Conservation (phyloP, 176 grass and related monocot species). For the Eleusine indica region DNA sequence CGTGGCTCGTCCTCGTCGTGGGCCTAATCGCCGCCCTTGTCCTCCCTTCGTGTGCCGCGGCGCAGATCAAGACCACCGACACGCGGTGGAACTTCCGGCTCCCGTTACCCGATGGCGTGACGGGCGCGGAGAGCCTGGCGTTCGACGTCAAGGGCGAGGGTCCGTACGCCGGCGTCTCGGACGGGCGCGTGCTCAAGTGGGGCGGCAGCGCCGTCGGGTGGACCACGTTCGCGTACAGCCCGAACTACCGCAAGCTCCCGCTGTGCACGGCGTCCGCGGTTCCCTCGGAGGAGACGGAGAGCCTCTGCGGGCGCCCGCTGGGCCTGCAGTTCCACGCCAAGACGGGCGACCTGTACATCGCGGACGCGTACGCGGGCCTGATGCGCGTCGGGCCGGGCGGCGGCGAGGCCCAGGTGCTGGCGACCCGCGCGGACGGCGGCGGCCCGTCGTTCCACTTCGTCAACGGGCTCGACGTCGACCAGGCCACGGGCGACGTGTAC, state of each 20-base stretch:
- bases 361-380: conserved; percentile 58
- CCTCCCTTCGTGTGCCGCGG: not conserved
- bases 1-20: conserved; percentile 2
- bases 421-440: conserved; percentile 38
- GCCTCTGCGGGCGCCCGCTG: conserved; percentile 57
- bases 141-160: conserved; percentile 52
- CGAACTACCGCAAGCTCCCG: not conserved
- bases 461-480: conserved; percentile 72
- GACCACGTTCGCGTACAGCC: conserved; percentile 48
- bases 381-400: conserved; percentile 43
- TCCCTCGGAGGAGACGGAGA: conserved; percentile 38
- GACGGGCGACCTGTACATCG: conserved; percentile 61
- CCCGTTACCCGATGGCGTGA: conserved; percentile 17
- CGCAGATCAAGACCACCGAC: conserved; percentile 33
- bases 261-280: conserved; percentile 6
- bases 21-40: not conserved
- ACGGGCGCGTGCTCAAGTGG: conserved; percentile 65
- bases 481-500: conserved; percentile 69
- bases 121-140: conserved; percentile 66
- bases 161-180: conserved; percentile 68
- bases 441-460: conserved; percentile 54
- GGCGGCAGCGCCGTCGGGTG: conserved; percentile 40
- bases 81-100: conserved; percentile 21
- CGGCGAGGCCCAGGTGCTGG: conserved; percentile 44
- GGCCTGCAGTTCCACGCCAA: conserved; percentile 58